Base-by-base conservation (phyloP, 2,329 filamentous ascomycete species). In the Aspergillus felis region DNA sequence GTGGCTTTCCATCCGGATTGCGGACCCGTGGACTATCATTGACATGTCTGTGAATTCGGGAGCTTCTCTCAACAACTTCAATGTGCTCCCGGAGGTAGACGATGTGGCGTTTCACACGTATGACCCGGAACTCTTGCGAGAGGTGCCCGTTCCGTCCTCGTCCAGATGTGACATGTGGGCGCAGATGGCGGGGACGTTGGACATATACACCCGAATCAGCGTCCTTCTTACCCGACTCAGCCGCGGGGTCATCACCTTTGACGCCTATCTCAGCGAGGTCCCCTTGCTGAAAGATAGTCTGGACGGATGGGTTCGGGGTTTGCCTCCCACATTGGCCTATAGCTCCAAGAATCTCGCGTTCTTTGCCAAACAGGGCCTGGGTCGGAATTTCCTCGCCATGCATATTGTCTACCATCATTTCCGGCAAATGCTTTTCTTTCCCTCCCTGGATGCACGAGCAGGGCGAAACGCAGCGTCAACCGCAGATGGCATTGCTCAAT, bases 331-430 rank as follows among this genome's bases (percentile, higher is more conserved):
- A 9, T 41, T 65, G 47, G 38, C 24, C 1, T 65, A 64, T 41
- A 63, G 14, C 5, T 44, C 55, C 4, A 52, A 57, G 12, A 64
- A 66, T 27, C 53, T 66, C 3, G 55, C 51, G 20, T 56, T 54
- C 17, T 54, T 61, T 9, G 59, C 57, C 1, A 57, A 52, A 20
- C 55, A 60, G 44, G 29, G 57, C 1, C 59, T 67, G 41, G 62
- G 65, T 4, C 56, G 61, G 44, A 65, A 61, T 0, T 66, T 65
- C 28, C 47, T 66, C 8, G 55, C 62, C 7, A 66, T 66, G 64
- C 64, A 66, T 51, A 64, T 66, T 49, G 62, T 59, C 1, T 62
- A 58, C 50, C 57, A 64, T 24, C 64, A 66, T 41, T 64, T 66
- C 29, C 57, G 57, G 5, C 64, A 67, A 38, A 65, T 67, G 57